phyloP scores from a whole-genome alignment of 2,329 filamentous ascomycete species.

The Penicillium sp. region DNA sequence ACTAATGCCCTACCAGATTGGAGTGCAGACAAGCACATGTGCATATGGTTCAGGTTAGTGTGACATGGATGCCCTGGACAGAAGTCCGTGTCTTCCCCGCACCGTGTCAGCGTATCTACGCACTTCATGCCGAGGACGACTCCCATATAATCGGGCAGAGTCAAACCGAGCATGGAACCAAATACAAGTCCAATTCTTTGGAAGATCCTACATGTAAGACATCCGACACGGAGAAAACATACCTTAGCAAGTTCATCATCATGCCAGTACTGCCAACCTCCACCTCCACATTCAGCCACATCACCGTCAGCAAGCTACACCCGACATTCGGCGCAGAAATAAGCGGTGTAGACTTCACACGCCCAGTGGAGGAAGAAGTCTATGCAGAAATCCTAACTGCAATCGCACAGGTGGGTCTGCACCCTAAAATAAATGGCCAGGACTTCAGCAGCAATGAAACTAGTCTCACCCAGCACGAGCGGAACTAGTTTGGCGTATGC shows the following conservation, averaged over 20 bases:
- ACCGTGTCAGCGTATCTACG: slow-evolving; percentile 6
- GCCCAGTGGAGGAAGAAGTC: slow-evolving; percentile 33
- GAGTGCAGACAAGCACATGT: neutral
- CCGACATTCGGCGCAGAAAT: slow-evolving; percentile 44
- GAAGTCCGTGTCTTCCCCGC: slow-evolving; percentile 19
- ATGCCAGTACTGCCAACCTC: slow-evolving; percentile 43
- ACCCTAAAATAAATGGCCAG: neutral
- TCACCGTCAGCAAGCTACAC: slow-evolving; percentile 37
- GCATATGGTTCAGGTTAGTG: too few species aligned
- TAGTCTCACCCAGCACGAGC: neutral
- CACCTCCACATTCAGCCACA: slow-evolving; percentile 23
- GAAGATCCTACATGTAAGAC: neutral
- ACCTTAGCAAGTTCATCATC: neutral
- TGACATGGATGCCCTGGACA: slow-evolving; percentile 6
- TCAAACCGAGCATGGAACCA: neutral
- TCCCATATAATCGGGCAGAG: neutral
- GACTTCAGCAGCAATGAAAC: neutral
- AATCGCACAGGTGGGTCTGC: slow-evolving; percentile 34
- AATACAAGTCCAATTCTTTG: neutral
- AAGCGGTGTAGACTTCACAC: slow-evolving; percentile 39
- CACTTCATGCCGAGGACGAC: slow-evolving; percentile 11
- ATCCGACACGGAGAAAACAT: neutral
- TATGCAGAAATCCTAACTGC: slow-evolving; percentile 41
- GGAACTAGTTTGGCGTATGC: slow-evolving; percentile 54
- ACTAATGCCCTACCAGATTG: neutral